Evolutionary conservation across 352 stramenopile species (phyloP), one percentile per base, ranked within the genome.

Genomic region (Aphanomyces cochlioides): DNA sequence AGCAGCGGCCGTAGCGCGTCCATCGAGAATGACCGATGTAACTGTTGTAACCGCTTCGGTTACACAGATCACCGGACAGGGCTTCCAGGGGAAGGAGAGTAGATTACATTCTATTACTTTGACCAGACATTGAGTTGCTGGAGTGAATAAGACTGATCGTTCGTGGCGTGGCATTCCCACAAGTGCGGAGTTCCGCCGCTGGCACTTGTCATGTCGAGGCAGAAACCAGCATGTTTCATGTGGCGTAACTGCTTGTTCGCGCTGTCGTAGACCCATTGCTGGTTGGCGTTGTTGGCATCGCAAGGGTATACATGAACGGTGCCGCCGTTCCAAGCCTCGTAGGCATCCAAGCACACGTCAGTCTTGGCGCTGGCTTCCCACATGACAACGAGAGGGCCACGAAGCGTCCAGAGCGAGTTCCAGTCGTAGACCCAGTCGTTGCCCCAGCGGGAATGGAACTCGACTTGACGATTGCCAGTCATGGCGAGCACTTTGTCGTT

Each of bases 271-370:
- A n/a, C 77, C 83, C 83, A 89, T 37, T 77, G 74, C 72, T 90
- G 81, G 73, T 90, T 90, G 39, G 12, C 56, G 59, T 90, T 83
- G 13, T 61, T 65, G 7, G 73, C 64, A 21, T 87, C 80, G 72
- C 83, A 90, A 13, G 43, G 34, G 66, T 82, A 90, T 39, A 78
- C 77, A 75, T 89, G 83, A 45, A 90, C 80, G 38, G 71, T 72
- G n/a, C 79, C 83, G 39, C 80, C 81, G 17, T 83, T 61, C 78
- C 71, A 79, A 10, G 47, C 73, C 69, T 90, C 80, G 72, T 54
- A 70, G 19, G 64, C 45, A n/a, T 70, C 64, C 37, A 70, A 36
- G 64, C 64, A 70, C 39, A 61, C 7, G 36, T 61, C 54, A 0
- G 36, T 37, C 34, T 61, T 37, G 15, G 19, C 43, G 15, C 28